Evolutionary conservation across 2,329 filamentous ascomycete genomes (phyloP).

Genomic region (Ceratocystis alfenasii): DNA sequence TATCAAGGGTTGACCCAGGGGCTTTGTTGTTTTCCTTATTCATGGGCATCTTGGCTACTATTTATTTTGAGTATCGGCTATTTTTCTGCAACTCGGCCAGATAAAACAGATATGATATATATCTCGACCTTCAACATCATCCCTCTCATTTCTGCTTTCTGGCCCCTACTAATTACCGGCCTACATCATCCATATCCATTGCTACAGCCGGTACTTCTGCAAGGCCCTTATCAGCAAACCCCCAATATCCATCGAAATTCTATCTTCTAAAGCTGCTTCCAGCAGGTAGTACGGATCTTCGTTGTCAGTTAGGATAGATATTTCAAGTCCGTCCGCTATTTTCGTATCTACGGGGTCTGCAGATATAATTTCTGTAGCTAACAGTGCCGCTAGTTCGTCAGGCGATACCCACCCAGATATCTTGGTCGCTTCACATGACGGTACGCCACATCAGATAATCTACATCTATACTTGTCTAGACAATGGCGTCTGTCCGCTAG

Average conservation of each 20-base stretch:
- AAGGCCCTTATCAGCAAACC: not conserved
- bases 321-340: too few species aligned
- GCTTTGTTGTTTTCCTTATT: not conserved
- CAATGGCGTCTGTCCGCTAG: not conserved
- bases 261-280: not conserved
- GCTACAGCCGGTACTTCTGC: not conserved
- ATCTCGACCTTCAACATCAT: not conserved
- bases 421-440: too few species aligned
- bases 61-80: not conserved
- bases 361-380: too few species aligned
- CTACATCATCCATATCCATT: not conserved
- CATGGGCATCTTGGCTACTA: not conserved
- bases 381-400: too few species aligned
- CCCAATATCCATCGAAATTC: not conserved
- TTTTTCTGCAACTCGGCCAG: not conserved
- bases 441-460: too few species aligned
- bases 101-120: not conserved
- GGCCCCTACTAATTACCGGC: not conserved
- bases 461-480: not conserved
- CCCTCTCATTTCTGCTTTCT: too few species aligned
- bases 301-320: too few species aligned
- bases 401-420: too few species aligned
- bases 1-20: not conserved
- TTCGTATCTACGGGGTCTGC: too few species aligned
- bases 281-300: not conserved